Base-by-base conservation (phyloP, 1,139 yeast genomes). In the Wickerhamiella pararugosa region DNA sequence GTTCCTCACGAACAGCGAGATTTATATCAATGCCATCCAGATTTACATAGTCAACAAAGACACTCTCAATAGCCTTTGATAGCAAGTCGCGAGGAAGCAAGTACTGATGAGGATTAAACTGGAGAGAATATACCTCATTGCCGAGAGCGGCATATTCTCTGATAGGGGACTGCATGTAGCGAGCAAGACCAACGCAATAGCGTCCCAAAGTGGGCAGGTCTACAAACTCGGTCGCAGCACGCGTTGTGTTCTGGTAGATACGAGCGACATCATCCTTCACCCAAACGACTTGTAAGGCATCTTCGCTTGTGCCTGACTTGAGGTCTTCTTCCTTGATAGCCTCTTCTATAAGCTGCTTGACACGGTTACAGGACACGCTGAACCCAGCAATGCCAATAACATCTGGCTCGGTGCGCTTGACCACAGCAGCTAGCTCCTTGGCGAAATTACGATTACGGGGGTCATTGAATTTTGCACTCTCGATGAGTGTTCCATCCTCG, bases 191-290 rank as follows among this genome's bases (percentile, higher is more conserved):
- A 51, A 87, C 75, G 60, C 93, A 79, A 62, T 87, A 90, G 51
- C 81, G 75, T n/a, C 79, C 78, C 47, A 86, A 69, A 1, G 83
- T 70, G 1, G 95, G 78, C 51, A 82, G 81, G 54, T 83, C 94
- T n/a, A 94, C 77, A 58, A 81, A 82, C 58, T 90, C 97, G 37
- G 69, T 66, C 9, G 64, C 64, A 0, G 95, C 94, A 48, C 87
- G 71, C 32, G 69, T 73, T 0, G 95, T 82, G 55, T 79, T 75
- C 60, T 87, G 94, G 58, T 71, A 90, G 48, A 92, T 71, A 44
- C 93, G 69, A 0, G 98, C 96, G 30, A 93, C 86, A 58, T 90
- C 98, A 59, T 90, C 96, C 53, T 80, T 83, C 29, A 83, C 94
- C 77, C 86, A 90, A 10, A 86, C 65, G 3, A 83, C 75, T 41